phyloP scores from a whole-genome alignment of 805 yeast species.

The Spathaspora sp. region DNA sequence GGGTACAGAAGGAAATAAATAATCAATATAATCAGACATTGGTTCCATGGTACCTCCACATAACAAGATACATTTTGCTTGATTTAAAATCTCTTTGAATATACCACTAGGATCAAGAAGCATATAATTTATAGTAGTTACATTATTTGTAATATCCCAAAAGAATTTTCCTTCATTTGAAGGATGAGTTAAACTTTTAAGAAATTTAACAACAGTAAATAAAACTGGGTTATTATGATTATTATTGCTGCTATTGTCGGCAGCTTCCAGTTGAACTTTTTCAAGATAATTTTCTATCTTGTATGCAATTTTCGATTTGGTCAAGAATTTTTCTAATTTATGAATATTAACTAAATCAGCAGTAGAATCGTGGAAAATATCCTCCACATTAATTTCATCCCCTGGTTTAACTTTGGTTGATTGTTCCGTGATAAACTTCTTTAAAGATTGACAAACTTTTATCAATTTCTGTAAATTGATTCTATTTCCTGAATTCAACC shows the following conservation, averaged over 20 bases:
- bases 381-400: conserved; percentile 43
- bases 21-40: conserved; percentile 61
- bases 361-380: conserved; percentile 55
- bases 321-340: conserved; percentile 60
- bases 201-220: conserved; percentile 62
- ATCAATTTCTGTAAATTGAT: conserved; percentile 62
- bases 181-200: conserved; percentile 67
- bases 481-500: conserved; percentile 69
- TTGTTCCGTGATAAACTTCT: conserved; percentile 39
- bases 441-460: conserved; percentile 52
- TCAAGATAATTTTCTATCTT: conserved; percentile 74
- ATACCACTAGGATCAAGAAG: conserved; percentile 74
- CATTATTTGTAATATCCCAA: conserved; percentile 43
- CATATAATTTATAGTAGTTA: conserved; percentile 55
- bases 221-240: conserved; percentile 25
- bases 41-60: conserved; percentile 99
- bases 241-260: too few relatives aligned
- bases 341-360: conserved; percentile 71
- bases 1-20: conserved; percentile 55
- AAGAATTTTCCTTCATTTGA: conserved; percentile 76
- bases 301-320: conserved; percentile 71
- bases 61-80: conserved; percentile 64
- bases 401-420: conserved; percentile 46
- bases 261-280: conserved; percentile 4
- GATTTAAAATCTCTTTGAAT: conserved; percentile 62